Conservation (phyloP, 768 basidiomycete species). For the Hypholoma sublateritium region DNA sequence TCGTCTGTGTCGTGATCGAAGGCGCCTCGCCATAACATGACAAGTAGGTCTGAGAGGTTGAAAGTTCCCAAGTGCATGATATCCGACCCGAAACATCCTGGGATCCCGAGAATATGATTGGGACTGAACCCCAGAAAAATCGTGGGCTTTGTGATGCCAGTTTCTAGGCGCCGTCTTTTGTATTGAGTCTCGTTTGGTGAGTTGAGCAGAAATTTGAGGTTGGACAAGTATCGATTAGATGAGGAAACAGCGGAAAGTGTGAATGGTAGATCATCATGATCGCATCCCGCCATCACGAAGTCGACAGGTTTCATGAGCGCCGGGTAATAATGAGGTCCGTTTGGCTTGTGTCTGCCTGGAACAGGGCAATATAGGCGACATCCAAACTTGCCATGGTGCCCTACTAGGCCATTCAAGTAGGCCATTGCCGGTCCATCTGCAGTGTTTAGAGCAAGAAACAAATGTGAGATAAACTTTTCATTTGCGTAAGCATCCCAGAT, state of each 20-base stretch:
- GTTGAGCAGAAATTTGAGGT: constrained; percentile 1
- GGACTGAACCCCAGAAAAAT: constrained; percentile 3
- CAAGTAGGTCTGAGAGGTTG: constrained; percentile 37
- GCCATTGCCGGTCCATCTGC: constrained; percentile 30
- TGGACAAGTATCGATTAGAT: constrained; percentile 2
- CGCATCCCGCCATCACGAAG: constrained; percentile 12
- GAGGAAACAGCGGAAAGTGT: neutral
- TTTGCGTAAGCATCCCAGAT: constrained; percentile 29
- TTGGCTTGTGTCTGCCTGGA: constrained; percentile 26
- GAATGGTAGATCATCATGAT: constrained; percentile 9
- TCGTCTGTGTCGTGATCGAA: constrained; percentile 16
- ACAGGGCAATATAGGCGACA: constrained; percentile 25
- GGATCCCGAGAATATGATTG: neutral
- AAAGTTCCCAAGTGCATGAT: constrained; percentile 38
- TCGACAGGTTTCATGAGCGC: constrained; percentile 24
- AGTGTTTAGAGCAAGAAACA: constrained; percentile 6
- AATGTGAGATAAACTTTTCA: neutral
- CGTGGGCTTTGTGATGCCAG: constrained; percentile 18
- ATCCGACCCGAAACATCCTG: constrained; percentile 29
- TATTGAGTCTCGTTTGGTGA: neutral
- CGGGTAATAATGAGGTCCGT: constrained; percentile 30
- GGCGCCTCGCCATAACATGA: constrained; percentile 33
- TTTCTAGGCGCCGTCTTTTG: constrained; percentile 1
- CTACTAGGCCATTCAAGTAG: constrained; percentile 26
- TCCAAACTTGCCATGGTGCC: constrained; percentile 17